Evolutionary conservation across 768 basidiomycete species (phyloP), one percentile per base, ranked within the genome.

Genomic region (Pleurotus pulmonarius): DNA sequence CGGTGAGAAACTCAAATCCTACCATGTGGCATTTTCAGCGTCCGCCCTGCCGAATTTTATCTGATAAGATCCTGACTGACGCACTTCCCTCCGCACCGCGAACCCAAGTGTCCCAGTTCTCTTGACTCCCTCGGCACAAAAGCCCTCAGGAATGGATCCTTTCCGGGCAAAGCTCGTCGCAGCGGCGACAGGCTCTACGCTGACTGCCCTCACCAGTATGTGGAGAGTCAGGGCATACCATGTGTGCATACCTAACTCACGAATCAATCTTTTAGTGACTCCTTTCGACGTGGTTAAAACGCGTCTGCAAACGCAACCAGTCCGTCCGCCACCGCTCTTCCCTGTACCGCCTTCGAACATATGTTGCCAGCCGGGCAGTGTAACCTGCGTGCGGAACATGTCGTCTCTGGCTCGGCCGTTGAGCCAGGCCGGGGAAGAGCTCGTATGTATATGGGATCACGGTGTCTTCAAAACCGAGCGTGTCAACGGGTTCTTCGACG

Each of bases 231-330:
- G 29, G 18, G 46, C 24, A 15, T 25, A 51, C 16, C 24, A 15
- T 49, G 34, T 18, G 4, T 4, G 12, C 8, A 9, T 34, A 16
- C 41, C 41, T 44, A 44, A 34, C 29, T 34, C 29, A 34, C 29
- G 29, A 34, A 34, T 58, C 61, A 38, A 38, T n/a, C 41, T 53
- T 29, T 29, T 67, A 98, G 96, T 99, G 97, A 98, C 96, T 2
- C 97, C 97, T 3, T 99, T 99, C 69, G 97, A 99, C 72, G 94
- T 99, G 55, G 82, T 98, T 62, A 98, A 98, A 71, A 98, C 96
- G 11, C 85, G 97, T 25, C 75, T 99, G 15, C 97, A 99, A 70
- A 98, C 97, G 0, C 94, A 91, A 68, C 87, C 87, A n/a, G 74
- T 79, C 18, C 69, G 69, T 66, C 74, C 69, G 59, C 76, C 69